Percentiles rank a stretch among this genome's conserved stretches.
These are phyloP conservation scores for Rhodotorula sp. DNA, from an alignment of 1,284 basidiomycete species.

Conservation along the genomic window DNA sequence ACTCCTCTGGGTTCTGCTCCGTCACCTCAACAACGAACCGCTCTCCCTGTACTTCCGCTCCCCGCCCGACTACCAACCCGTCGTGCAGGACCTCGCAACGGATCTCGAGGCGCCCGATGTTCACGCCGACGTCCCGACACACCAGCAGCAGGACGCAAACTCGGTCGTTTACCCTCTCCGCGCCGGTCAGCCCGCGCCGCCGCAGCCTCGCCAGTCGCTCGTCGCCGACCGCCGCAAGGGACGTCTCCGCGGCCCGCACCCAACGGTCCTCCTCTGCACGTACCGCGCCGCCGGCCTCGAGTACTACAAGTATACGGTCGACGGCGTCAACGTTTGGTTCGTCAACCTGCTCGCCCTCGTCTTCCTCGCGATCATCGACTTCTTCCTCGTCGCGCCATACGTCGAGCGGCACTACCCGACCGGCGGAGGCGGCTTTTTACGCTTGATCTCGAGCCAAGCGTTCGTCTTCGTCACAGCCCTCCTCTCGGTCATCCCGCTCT, in stretches of 20 bases:
- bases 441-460: constrained; percentile 71
- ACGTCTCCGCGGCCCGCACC: constrained; percentile 52
- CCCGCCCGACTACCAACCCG: constrained; percentile 56
- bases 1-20: constrained; percentile 88
- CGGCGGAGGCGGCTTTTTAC: constrained; percentile 59
- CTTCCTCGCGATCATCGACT: constrained; percentile 93
- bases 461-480: constrained; percentile 84
- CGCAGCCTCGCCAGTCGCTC: constrained; percentile 46
- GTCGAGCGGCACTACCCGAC: constrained; percentile 58
- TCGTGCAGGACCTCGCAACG: constrained; percentile 32
- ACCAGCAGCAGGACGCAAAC: not conserved
- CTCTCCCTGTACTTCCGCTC: constrained; percentile 88
- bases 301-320: constrained; percentile 99
- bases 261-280: constrained; percentile 87
- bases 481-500: constrained; percentile 90
- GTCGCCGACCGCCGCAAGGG: constrained; percentile 57
- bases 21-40: constrained; percentile 75
- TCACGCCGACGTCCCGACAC: constrained; percentile 20
- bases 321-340: constrained; percentile 98
- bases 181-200: constrained; percentile 50
- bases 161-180: constrained; percentile 43
- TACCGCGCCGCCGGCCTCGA: constrained; percentile 86
- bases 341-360: constrained; percentile 92
- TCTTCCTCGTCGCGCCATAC: constrained; percentile 72
- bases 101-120: constrained; percentile 31